phyloP scores from a whole-genome alignment of 805 yeast species.

The Lipomyces yamanashiensis region DNA sequence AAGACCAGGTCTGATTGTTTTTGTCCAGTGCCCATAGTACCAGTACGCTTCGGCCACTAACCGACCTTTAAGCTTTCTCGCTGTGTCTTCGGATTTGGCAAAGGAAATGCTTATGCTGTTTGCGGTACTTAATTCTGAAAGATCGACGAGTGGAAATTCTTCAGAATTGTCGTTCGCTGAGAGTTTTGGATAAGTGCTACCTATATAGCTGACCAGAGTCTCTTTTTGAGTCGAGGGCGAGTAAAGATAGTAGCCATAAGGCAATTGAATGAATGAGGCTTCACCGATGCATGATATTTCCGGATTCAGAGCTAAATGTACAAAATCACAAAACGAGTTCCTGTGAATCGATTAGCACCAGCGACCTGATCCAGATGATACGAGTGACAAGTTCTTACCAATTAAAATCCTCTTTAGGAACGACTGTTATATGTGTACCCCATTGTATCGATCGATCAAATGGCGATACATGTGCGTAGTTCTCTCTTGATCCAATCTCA shows the following conservation, averaged over 20 bases:
- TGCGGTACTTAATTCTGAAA: constrained; percentile 7
- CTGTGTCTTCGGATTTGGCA: constrained; percentile 11
- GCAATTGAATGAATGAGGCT: constrained; percentile 27
- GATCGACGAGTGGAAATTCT: neutral
- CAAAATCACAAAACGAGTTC: constrained; percentile 24
- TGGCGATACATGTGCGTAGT: constrained; percentile 32
- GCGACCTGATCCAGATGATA: neutral
- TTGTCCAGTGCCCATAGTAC: constrained; percentile 28
- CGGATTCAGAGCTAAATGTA: constrained; percentile 11
- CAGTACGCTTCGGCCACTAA: constrained; percentile 33
- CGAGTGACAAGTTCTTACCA: constrained; percentile 13
- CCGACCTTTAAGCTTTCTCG: constrained; percentile 7
- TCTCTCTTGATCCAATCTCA: constrained; percentile 28
- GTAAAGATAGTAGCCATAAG: constrained; percentile 28
- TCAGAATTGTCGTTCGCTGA: neutral
- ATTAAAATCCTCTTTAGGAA: constrained; percentile 13
- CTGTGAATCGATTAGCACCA: constrained; percentile 3
- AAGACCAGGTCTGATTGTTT: constrained; percentile 9
- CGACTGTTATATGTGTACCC: constrained; percentile 31
- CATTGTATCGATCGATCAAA: constrained; percentile 25
- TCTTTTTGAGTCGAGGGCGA: constrained; percentile 17
- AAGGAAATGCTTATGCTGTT: constrained; percentile 21
- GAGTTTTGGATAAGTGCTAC: constrained; percentile 6
- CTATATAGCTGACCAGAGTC: constrained; percentile 10
- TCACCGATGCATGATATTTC: constrained; percentile 21